Evolutionary conservation across 352 stramenopile species (phyloP), one percentile per base, ranked within the genome.

Genomic region (Blastocystis sp.): DNA sequence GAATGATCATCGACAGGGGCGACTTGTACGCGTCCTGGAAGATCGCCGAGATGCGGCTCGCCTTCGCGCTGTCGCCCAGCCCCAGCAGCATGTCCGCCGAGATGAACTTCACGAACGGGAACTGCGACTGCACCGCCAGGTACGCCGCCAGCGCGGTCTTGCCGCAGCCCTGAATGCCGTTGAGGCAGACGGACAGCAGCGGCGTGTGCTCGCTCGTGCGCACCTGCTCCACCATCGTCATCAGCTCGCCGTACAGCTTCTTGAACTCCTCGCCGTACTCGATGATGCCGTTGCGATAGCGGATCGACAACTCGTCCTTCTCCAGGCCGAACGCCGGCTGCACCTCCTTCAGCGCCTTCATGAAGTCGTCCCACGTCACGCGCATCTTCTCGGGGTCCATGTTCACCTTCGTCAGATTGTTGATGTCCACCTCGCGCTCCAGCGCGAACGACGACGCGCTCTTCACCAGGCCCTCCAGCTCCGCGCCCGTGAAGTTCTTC

Each of bases 401-500:
- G 45, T 90, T 89, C 81, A 93, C 90, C 77, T 95, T 91, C 68
- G 61, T 77, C n/a, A 88, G 66, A 28, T 95, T 94, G 54, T 90
- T 90, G 9, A 94, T 92, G 89, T 96, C 93, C 19, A 95, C 91
- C 76, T 92, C 93, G 42, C 93, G 90, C 63, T 92, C 91, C 63
- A 96, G 90, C 17, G 93, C 93, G 87, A 93, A 96, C 0, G 92
- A 94, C 24, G 92, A 92, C 40, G 93, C 70, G 34, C 70, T 81
- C 78, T 97, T 97, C 78, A 99, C 95, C 2, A 99, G 92, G 90
- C 97, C 96, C 93, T 99, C 96, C 79, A 99, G 93, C 90, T 99
- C 97, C 1, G 97, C 97, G 77, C 97, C 97, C 0, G 95, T 98
- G 91, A 98, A 99, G 90, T 99, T 99, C 91, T 99, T 99, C 9